Evolutionary conservation across 345 rosid species (phyloP).

Genomic region (Ricinus communis): DNA sequence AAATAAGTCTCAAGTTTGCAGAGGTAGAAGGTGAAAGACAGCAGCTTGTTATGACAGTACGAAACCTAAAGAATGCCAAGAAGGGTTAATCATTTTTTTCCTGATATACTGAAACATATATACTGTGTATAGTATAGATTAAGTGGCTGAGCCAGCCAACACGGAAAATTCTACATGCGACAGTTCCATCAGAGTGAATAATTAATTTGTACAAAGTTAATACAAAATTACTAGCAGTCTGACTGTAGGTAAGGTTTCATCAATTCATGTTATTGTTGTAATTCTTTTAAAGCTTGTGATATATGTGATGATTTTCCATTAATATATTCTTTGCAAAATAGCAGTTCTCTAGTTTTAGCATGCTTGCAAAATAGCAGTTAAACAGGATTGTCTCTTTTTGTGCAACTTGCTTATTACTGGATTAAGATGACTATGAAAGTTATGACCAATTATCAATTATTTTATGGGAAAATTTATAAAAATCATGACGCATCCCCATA

Average conservation of each 20-base stretch:
- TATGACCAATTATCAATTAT: no score
- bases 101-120: conserved; percentile 26
- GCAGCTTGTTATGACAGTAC: conserved; percentile 76
- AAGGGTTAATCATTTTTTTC: conserved; percentile 35
- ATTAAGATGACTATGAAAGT: no score
- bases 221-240: conserved; percentile 18
- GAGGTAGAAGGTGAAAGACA: conserved; percentile 97
- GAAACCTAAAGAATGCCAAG: conserved; percentile 77
- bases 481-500: no score
- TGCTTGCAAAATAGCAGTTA: no score
- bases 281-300: conserved; percentile 17
- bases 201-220: conserved; percentile 40
- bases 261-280: conserved; percentile 20
- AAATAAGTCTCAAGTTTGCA: conserved; percentile 86
- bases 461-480: no score
- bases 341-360: no score
- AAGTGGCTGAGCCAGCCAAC: conserved; percentile 17
- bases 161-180: conserved; percentile 10
- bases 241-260: conserved; percentile 21
- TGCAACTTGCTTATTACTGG: no score
- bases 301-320: conserved; percentile 18
- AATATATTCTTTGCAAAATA: conserved; percentile 15
- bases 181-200: conserved; percentile 29
- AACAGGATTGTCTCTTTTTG: no score
- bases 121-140: conserved; percentile 51